Conservation (phyloP, 768 basidiomycete species). For the Xanthoconium stramineum region DNA sequence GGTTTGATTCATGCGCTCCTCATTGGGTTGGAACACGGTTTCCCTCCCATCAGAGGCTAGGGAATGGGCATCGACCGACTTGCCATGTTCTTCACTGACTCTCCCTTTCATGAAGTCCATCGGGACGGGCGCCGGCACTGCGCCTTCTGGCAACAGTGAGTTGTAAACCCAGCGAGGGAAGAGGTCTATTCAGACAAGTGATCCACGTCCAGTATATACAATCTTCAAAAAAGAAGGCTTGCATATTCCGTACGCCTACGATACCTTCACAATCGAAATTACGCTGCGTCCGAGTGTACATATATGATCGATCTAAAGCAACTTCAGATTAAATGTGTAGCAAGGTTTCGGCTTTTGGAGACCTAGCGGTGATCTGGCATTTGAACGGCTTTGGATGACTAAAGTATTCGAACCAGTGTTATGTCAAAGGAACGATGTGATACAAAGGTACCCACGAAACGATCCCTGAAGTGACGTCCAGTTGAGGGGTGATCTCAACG, state of each 20-base stretch:
- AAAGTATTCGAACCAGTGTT: not conserved
- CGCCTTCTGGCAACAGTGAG: constrained; percentile 26
- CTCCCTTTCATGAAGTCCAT: constrained; percentile 92
- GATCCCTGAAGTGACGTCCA: constrained; percentile 41
- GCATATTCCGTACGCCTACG: too few species aligned
- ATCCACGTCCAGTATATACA: too few species aligned
- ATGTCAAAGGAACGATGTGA: not conserved
- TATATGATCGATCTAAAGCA: not conserved
- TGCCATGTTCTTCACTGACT: constrained; percentile 98
- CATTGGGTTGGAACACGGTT: constrained; percentile 86
- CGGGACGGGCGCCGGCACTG: constrained; percentile 42
- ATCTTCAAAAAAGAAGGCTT: too few species aligned
- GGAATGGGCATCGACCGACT: constrained; percentile 93
- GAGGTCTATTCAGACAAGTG: constrained; percentile 10
- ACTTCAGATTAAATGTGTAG: not conserved
- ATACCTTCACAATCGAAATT: too few species aligned
- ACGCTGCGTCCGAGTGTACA: too few species aligned
- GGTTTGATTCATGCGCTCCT: constrained; percentile 1
- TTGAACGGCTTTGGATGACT: constrained; percentile 54
- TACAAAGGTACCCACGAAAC: constrained; percentile 37
- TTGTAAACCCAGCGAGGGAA: too few species aligned
- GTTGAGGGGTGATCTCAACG: constrained; percentile 40
- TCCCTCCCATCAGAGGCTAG: constrained; percentile 98
- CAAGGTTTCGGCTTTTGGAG: constrained; percentile 35
- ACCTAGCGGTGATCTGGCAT: constrained; percentile 53